These are phyloP conservation scores for Fusarium sacchari DNA, from an alignment of 2,329 filamentous ascomycete species.

Conservation along the genomic window DNA sequence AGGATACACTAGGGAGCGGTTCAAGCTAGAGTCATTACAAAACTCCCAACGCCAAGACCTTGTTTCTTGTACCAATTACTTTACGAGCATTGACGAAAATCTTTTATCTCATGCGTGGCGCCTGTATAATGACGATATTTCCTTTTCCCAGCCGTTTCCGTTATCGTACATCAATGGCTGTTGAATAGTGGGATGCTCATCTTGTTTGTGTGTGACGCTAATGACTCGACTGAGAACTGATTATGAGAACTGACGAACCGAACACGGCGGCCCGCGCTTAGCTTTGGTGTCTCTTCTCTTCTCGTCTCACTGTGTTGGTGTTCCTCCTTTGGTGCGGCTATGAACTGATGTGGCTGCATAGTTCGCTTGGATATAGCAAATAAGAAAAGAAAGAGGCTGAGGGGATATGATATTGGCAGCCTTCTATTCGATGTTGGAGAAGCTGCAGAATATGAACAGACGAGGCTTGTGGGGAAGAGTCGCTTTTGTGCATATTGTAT, in stretches of 20 bases:
- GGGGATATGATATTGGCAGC: background rate
- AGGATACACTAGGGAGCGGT: background rate
- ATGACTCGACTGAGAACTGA: background rate
- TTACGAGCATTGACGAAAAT: background rate
- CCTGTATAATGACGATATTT: background rate
- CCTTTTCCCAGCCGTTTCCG: background rate
- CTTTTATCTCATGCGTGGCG: background rate
- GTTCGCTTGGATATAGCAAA: background rate
- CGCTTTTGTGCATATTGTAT: conserved; percentile 3
- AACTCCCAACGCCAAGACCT: background rate
- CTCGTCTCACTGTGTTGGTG: background rate
- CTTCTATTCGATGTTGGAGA: background rate
- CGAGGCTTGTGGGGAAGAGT: conserved; percentile 5
- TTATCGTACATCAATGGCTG: background rate
- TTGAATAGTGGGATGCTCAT: background rate
- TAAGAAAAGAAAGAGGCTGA: background rate
- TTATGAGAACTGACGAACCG: conserved; percentile 3
- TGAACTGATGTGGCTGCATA: conserved; percentile 5
- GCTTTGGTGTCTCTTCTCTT: background rate
- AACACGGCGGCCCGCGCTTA: background rate
- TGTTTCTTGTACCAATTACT: background rate
- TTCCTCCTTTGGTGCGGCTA: background rate
- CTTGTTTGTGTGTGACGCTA: background rate
- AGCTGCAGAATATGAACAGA: background rate
- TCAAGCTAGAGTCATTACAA: background rate